Base-by-base conservation (phyloP, 179 eudicot genomes). In the Gypsophila paniculata region DNA sequence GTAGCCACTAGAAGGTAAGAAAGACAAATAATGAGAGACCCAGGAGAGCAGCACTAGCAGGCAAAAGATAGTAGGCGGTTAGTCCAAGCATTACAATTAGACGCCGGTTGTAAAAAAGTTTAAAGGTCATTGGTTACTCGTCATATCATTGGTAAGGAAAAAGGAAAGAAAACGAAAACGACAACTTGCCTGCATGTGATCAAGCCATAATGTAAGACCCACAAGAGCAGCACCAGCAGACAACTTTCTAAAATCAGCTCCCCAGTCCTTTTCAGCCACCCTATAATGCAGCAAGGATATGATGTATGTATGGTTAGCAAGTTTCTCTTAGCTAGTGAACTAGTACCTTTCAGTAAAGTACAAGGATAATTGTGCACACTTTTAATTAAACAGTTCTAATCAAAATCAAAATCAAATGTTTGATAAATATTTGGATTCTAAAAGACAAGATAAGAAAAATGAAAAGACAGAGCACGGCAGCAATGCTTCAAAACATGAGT, bases 181-280 rank as follows among this genome's bases (percentile, higher is more conserved):
- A 63, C 61, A 68, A 67, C 82, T 80, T 87, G 77, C 98, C 92
- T 93, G 99, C 99, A 95, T 95, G 72, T 79, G 90, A 75, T 95
- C 99, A 69, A 95, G 98, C 99, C 99, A 95, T 80, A 95, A 82
- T 36, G 99, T 92, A 68, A 95, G 87, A 70, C 90, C 99, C 79
- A 92, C 98, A 79, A 95, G 91, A 87, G 99, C 90, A 67, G 99
- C 99, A 86, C 98, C 99, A 74, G 90, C 96, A 55, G 99, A 95
- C 81, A 95, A 65, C 80, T 95, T 95, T 77, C 98, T 84, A 65
- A 95, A 90, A 85, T 95, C 99, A 64, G 99, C 99, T 49, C 96
- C 98, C 99, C 99, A 95, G 72, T 95, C 99, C 77, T 86, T 87
- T 66, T 95, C 96, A 79, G 95, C 96, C 65, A 95, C 99, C 86